A percentile compares a stretch with the other conserved stretches of the same genome.
Conservation (phyloP, 768 basidiomycete genomes). For the Boletus sp. region DNA sequence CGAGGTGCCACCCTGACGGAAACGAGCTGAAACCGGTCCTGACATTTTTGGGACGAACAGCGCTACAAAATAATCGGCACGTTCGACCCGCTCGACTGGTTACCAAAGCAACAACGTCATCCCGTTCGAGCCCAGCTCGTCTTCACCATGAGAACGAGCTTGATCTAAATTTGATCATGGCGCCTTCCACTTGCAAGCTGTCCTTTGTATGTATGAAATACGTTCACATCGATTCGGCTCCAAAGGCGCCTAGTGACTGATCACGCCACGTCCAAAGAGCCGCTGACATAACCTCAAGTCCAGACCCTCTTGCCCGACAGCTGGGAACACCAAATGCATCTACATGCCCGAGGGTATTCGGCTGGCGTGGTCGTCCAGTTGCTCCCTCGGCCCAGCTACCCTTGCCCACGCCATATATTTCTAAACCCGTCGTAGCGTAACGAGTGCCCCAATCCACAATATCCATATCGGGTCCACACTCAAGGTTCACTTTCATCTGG, state of each 20-base stretch:
- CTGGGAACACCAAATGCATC: background rate
- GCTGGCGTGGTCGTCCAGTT: background rate
- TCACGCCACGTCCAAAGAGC: background rate
- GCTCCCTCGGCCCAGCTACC: background rate
- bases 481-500: conserved; percentile 1
- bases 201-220: background rate
- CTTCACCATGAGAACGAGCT: conserved; percentile 11
- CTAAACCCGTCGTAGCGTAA: conserved; percentile 16
- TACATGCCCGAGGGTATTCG: background rate
- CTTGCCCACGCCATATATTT: conserved; percentile 1
- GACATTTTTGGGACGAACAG: background rate
- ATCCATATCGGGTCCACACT: background rate
- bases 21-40: conserved; percentile 12
- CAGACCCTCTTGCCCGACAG: background rate
- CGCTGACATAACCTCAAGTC: background rate
- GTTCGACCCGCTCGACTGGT: conserved; percentile 13
- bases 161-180: conserved; percentile 8
- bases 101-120: conserved; percentile 28
- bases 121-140: conserved; percentile 1
- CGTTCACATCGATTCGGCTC: background rate
- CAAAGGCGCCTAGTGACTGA: background rate
- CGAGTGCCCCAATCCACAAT: conserved; percentile 10
- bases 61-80: background rate
- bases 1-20: conserved; percentile 3
- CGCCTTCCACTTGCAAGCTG: background rate